A percentile compares a stretch with the other conserved stretches of the same genome.
These are phyloP conservation scores for Salix brachista DNA, from an alignment of 345 rosid genomes.

Conservation along the genomic window DNA sequence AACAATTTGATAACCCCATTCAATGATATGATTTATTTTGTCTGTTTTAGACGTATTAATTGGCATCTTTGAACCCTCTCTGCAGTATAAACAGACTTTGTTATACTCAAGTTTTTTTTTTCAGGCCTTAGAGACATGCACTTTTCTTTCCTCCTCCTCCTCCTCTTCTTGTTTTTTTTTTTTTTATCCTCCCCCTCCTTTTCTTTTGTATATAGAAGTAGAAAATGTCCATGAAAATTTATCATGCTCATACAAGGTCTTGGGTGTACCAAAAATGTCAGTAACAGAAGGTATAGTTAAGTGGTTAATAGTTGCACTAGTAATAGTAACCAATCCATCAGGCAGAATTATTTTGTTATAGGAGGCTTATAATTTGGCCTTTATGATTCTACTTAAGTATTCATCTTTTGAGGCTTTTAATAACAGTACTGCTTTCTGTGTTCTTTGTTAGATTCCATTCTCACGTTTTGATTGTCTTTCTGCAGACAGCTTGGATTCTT, in stretches of 20 bases:
- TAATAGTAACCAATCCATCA: not conserved
- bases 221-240: not conserved
- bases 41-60: not conserved
- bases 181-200: too few relatives aligned
- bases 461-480: slow-evolving; percentile 12
- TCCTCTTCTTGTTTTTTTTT: not conserved
- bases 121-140: not conserved
- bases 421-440: not conserved
- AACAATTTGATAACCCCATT: not conserved
- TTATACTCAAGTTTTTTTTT: not conserved
- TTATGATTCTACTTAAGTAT: not conserved
- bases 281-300: not conserved
- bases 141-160: not conserved
- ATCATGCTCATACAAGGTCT: not conserved
- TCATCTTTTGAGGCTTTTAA: not conserved
- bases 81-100: not conserved
- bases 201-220: not conserved
- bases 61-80: not conserved
- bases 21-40: not conserved
- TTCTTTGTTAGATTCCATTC: not conserved
- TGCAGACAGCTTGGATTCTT: slow-evolving; percentile 82
- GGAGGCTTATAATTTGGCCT: not conserved
- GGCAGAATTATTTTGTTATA: not conserved
- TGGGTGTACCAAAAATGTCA: not conserved
- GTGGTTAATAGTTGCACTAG: not conserved